Evolutionary conservation across 768 basidiomycete genomes (phyloP).

Genomic region (Mycena belliarum): DNA sequence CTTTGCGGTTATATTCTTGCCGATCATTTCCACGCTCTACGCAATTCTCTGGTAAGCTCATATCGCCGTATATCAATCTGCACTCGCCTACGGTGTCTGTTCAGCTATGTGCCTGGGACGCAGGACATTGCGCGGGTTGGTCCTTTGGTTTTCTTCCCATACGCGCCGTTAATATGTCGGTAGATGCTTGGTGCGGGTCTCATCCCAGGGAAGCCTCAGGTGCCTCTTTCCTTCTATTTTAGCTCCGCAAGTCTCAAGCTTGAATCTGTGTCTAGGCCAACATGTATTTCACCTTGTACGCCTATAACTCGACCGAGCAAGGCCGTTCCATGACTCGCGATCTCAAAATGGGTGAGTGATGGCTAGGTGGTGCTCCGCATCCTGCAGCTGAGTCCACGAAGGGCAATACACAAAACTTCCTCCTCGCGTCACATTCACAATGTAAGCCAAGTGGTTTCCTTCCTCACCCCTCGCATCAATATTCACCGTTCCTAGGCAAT

Average conservation of each 20-base stretch:
- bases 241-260: not conserved
- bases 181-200: slow-evolving; percentile 51
- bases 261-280: slow-evolving; percentile 47
- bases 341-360: slow-evolving; percentile 47
- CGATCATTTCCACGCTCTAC: slow-evolving; percentile 55
- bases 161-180: not conserved
- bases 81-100: not conserved
- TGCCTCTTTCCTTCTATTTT: not conserved
- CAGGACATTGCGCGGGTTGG: slow-evolving; percentile 35
- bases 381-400: not conserved
- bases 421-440: slow-evolving; percentile 62
- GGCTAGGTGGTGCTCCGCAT: not conserved
- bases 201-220: slow-evolving; percentile 46
- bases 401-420: slow-evolving; percentile 59
- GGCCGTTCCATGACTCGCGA: slow-evolving; percentile 37
- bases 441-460: slow-evolving; percentile 34
- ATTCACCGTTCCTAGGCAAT: not conserved
- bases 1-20: slow-evolving; percentile 48
- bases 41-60: slow-evolving; percentile 46
- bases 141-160: not conserved
- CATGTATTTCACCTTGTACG: slow-evolving; percentile 42
- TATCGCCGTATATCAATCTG: not conserved
- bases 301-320: slow-evolving; percentile 19
- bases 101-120: slow-evolving; percentile 18
- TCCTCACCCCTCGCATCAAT: not conserved